phyloP scores from a whole-genome alignment of 2,329 filamentous ascomycete species.

The Phyllosticta citrichinensis region DNA sequence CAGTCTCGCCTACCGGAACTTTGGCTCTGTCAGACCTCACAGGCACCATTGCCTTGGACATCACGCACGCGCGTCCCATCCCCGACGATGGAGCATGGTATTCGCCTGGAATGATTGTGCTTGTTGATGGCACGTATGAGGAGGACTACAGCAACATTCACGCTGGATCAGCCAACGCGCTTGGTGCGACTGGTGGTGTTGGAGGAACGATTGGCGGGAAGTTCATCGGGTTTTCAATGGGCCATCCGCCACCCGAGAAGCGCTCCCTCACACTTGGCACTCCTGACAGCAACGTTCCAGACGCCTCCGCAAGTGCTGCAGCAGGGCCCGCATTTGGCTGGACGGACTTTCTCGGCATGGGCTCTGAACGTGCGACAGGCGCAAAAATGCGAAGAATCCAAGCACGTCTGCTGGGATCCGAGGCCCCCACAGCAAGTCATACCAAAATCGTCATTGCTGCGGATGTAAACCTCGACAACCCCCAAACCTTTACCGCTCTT shows the following conservation, averaged over 20 bases:
- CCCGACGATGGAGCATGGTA: slow-evolving; percentile 87
- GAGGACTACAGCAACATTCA: slow-evolving; percentile 70
- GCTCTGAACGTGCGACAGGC: slow-evolving; percentile 77
- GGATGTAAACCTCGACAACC: slow-evolving; percentile 62
- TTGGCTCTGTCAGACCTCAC: slow-evolving; percentile 79
- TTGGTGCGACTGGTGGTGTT: slow-evolving; percentile 70
- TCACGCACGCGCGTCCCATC: slow-evolving; percentile 70
- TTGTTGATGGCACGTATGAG: slow-evolving; percentile 93
- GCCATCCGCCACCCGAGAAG: slow-evolving; percentile 83
- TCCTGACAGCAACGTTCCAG: slow-evolving; percentile 35
- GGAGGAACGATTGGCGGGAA: slow-evolving; percentile 86
- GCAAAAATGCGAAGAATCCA: slow-evolving; percentile 75
- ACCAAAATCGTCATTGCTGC: slow-evolving; percentile 28
- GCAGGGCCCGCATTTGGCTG: slow-evolving; percentile 60
- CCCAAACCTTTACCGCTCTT: slow-evolving; percentile 69
- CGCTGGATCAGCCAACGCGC: slow-evolving; percentile 43
- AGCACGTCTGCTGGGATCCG: slow-evolving; percentile 47
- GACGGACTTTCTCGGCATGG: slow-evolving; percentile 91
- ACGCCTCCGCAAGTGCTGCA: slow-evolving; percentile 35
- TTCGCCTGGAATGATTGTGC: slow-evolving; percentile 87
- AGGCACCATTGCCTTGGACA: slow-evolving; percentile 75
- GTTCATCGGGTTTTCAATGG: slow-evolving; percentile 83
- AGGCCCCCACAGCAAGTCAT: slow-evolving; percentile 19
- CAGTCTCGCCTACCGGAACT: slow-evolving; percentile 68
- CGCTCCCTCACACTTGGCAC: slow-evolving; percentile 64